Conservation (phyloP, 192 early-diverging fungal genomes). For the Umbelopsis sp. region DNA sequence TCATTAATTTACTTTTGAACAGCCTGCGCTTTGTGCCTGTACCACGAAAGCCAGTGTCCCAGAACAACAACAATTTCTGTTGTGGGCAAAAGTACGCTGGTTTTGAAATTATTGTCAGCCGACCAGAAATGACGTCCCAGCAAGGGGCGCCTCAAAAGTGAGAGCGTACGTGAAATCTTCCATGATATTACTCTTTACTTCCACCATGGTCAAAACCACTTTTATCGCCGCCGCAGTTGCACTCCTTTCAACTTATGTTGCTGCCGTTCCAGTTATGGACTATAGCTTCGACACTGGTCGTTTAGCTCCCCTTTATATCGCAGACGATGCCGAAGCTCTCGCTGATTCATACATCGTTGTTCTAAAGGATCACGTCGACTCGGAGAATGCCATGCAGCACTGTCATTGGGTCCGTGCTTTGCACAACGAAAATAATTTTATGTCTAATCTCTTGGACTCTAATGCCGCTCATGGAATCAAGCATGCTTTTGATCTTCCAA, state of each 20-base stretch:
- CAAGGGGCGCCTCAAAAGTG: constrained; percentile 7
- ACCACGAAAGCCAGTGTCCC: no score
- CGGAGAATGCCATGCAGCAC: constrained; percentile 29
- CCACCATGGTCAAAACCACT: constrained; percentile 17
- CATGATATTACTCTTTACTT: neutral
- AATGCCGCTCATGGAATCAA: constrained; percentile 50
- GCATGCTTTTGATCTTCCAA: constrained; percentile 65
- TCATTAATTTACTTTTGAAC: no score
- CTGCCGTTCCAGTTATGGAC: constrained; percentile 5
- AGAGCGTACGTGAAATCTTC: neutral
- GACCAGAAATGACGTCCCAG: neutral
- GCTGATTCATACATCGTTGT: constrained; percentile 80
- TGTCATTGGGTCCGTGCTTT: constrained; percentile 31
- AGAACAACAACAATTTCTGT: no score
- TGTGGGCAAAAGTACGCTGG: neutral
- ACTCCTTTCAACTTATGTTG: neutral
- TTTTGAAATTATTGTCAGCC: constrained; percentile 12
- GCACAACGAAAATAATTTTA: constrained; percentile 5
- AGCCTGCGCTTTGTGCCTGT: no score
- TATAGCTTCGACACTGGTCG: neutral
- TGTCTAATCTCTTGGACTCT: neutral
- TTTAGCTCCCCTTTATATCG: constrained; percentile 65
- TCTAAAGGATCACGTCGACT: constrained; percentile 54
- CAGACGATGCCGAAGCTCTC: constrained; percentile 63
- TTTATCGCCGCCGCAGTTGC: constrained; percentile 1